Evolutionary conservation across 495 filamentous ascomycete species (phyloP).

Genomic region (Penicillium daleae): DNA sequence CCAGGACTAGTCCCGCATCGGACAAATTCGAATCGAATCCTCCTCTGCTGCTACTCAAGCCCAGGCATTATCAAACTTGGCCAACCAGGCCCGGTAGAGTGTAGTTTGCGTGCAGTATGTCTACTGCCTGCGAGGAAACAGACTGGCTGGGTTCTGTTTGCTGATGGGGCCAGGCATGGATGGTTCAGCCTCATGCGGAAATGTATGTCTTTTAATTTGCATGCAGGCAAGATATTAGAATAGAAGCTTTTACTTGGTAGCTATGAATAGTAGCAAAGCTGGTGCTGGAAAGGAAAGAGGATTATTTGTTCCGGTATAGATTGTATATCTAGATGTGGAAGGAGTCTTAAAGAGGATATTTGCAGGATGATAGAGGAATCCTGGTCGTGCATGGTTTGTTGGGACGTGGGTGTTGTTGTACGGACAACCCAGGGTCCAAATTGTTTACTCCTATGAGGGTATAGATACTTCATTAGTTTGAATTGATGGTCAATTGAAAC

Average conservation of each 20-base stretch:
- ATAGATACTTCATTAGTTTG: background rate
- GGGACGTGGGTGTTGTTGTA: conserved; percentile 15
- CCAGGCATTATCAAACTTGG: conserved; percentile 14
- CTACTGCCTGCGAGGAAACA: background rate
- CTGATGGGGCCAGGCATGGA: background rate
- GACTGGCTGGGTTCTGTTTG: conserved; percentile 5
- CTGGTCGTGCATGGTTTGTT: conserved; percentile 13
- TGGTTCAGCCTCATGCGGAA: background rate
- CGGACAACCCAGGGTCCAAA: conserved; percentile 25
- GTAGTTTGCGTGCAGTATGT: background rate
- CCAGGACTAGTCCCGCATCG: background rate
- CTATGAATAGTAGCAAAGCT: background rate
- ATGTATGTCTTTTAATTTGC: background rate
- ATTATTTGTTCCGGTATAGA: background rate
- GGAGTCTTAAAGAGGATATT: conserved; percentile 1
- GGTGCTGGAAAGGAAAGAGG: background rate
- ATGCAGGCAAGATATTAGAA: background rate
- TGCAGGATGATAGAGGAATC: conserved; percentile 1
- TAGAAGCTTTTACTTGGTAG: background rate
- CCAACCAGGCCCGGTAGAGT: conserved; percentile 2
- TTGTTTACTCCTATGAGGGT: background rate
- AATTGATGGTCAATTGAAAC: background rate
- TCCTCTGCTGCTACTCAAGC: conserved; percentile 7
- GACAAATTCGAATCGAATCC: conserved; percentile 19
- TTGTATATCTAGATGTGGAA: background rate